These are phyloP conservation scores for Trypethelium eluteriae DNA, from an alignment of 495 filamentous ascomycete species.

Conservation along the genomic window DNA sequence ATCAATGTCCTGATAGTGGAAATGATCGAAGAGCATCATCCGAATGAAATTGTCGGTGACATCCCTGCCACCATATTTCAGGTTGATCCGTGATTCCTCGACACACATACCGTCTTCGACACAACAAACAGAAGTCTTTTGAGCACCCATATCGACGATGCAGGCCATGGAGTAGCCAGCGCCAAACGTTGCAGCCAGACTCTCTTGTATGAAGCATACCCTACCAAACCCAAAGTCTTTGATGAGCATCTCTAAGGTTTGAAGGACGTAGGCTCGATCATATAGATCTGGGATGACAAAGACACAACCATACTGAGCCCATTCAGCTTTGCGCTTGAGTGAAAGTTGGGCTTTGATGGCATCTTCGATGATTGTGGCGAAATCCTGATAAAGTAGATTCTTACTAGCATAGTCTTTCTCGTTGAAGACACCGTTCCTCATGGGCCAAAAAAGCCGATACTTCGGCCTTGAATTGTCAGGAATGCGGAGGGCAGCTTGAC, in stretches of 20 bases:
- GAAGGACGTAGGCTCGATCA: slow-evolving; percentile 84
- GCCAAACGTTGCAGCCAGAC: slow-evolving; percentile 88
- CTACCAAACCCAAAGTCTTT: slow-evolving; percentile 79
- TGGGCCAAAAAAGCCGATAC: slow-evolving; percentile 87
- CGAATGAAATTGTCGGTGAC: slow-evolving; percentile 90
- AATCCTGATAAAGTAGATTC: slow-evolving; percentile 70
- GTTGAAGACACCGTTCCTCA: slow-evolving; percentile 79
- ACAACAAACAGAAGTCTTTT: slow-evolving; percentile 96
- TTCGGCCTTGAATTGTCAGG: slow-evolving; percentile 82
- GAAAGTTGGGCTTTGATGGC: slow-evolving; percentile 76
- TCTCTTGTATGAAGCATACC: slow-evolving; percentile 92
- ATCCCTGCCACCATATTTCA: slow-evolving; percentile 88
- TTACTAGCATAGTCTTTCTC: slow-evolving; percentile 77
- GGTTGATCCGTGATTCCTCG: slow-evolving; percentile 83
- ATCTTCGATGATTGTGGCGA: slow-evolving; percentile 77
- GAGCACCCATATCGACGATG: slow-evolving; percentile 92
- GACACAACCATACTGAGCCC: slow-evolving; percentile 84
- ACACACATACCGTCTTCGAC: slow-evolving; percentile 94
- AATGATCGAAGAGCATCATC: slow-evolving; percentile 93
- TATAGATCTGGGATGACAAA: slow-evolving; percentile 95
- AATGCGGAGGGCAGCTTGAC: slow-evolving; percentile 72
- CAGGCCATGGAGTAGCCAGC: slow-evolving; percentile 87
- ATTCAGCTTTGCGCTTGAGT: slow-evolving; percentile 67
- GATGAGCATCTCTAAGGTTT: slow-evolving; percentile 72
- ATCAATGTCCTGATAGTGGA: slow-evolving; percentile 91